Evolutionary conservation across 768 basidiomycete species (phyloP).

Genomic region (Lanmaoa pseudosensibilis): DNA sequence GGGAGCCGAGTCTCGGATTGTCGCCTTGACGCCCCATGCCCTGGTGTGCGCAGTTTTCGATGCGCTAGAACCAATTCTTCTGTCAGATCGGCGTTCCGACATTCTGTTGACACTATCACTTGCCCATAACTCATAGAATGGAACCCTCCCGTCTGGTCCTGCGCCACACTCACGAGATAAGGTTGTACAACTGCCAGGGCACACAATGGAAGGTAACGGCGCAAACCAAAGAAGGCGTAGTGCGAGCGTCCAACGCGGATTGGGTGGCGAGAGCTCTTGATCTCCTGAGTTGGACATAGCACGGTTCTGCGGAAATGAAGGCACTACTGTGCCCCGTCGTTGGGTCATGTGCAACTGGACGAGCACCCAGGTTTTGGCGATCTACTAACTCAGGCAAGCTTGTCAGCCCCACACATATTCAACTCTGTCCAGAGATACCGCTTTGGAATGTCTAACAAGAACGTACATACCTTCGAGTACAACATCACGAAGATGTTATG

Average conservation of each 20-base stretch:
- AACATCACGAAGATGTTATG: not conserved
- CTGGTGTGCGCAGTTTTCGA: not conserved
- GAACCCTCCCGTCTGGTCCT: not conserved
- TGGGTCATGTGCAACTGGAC: not conserved
- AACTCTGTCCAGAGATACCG: not conserved
- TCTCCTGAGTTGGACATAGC: not conserved
- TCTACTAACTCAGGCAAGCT: not conserved
- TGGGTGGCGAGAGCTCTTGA: not conserved
- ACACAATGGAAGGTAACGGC: not conserved
- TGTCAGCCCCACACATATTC: not conserved
- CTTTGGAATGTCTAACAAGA: not conserved
- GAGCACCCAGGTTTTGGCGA: not conserved
- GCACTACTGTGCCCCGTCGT: not conserved
- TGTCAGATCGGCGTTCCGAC: constrained; percentile 13
- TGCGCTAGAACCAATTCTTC: not conserved
- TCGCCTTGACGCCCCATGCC: not conserved
- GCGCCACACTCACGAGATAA: not conserved
- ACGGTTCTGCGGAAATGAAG: not conserved
- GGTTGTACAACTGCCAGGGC: not conserved
- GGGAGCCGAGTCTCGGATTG: not conserved
- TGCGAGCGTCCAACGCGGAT: not conserved
- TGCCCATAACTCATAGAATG: not conserved
- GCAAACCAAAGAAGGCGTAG: not conserved
- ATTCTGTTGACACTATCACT: not conserved
- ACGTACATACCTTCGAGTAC: not conserved